Evolutionary conservation across 192 early-diverging fungal species (phyloP).

Genomic region (Entomortierella beljakovae): DNA sequence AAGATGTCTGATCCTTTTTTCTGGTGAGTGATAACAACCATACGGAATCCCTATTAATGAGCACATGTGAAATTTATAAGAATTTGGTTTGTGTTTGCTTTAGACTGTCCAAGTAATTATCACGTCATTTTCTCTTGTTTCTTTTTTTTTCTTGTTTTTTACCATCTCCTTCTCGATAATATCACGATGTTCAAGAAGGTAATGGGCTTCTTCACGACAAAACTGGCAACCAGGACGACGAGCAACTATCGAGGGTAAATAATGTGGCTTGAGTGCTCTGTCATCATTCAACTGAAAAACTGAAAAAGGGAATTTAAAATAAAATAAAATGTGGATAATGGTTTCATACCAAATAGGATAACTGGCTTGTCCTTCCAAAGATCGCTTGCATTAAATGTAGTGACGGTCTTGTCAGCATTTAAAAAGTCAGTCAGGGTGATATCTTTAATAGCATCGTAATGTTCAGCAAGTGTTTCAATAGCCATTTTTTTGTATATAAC

Average conservation of each 20-base stretch:
- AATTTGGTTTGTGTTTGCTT: neutral
- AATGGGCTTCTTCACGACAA: conserved; percentile 56
- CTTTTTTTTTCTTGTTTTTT: neutral
- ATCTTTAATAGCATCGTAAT: conserved; percentile 36
- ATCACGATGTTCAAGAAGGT: conserved; percentile 40
- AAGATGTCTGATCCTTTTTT: conserved; percentile 56
- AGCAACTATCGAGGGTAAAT: conserved; percentile 19
- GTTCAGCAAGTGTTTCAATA: neutral
- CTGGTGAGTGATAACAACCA: conserved; percentile 56
- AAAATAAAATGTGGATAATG: neutral
- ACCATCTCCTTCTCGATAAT: conserved; percentile 55
- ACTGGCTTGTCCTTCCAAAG: conserved; percentile 48
- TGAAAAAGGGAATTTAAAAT: neutral
- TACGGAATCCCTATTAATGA: conserved; percentile 30
- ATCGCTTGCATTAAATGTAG: conserved; percentile 30
- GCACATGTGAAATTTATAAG: neutral
- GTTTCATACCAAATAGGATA: conserved; percentile 34
- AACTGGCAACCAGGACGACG: conserved; percentile 60
- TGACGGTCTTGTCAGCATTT: conserved; percentile 15
- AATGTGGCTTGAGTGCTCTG: neutral
- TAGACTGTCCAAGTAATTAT: neutral
- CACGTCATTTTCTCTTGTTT: neutral
- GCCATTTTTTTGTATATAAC: conserved; percentile 6
- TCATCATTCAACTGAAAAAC: neutral
- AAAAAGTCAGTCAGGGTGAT: conserved; percentile 52